Base-by-base conservation (phyloP, 1,284 basidiomycete species). In the Leccinum griseonigrum region DNA sequence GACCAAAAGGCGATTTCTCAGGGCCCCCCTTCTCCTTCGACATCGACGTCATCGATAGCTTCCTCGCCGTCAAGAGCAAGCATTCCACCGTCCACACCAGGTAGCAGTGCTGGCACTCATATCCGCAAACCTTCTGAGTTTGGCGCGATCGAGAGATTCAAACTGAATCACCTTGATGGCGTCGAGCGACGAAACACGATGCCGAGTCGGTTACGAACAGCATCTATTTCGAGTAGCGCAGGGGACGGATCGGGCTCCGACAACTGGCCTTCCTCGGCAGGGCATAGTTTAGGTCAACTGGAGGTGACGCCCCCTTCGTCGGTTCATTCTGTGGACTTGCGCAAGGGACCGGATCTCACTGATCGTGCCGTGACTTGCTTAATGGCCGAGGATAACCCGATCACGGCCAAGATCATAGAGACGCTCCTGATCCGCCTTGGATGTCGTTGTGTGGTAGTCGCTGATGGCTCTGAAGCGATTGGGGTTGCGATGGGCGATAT, bases 381-480 rank as follows among this genome's bases (percentile, higher is more conserved):
- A 32, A 84, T 99, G 54, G 97, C 97, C 0, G 97, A 99, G 74
- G 95, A 98, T 72, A 99, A 99, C 72, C 97, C 97, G 1, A 97
- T 96, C 69, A 95, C 93, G 0, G 93, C 91, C 58, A 97, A 95
- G 81, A 96, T 98, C 54, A 88, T 98, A 61, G 96, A 98, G 77
- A 97, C 94, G 0, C 78, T 98, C 54, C 83, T 99, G 56, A 90
- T 91, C 62, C 88, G 95, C 51, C 84, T 98, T 66, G 97, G 97
- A 1, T 98, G 95, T 76, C 88, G 95, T 18, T 95, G 94, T 75
- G 90, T 97, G 2, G 90, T 96, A 4, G 97, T 98, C 22, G 87
- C 93, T 56, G 95, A 99, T 77, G 97, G 97, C 13, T 95, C 95
- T 5, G 95, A 97, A 73, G 97, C 97, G 26, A 91, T 98, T 66